Conservation (phyloP, 2,329 filamentous ascomycete species). For the Purpureocillium lavendulum region DNA sequence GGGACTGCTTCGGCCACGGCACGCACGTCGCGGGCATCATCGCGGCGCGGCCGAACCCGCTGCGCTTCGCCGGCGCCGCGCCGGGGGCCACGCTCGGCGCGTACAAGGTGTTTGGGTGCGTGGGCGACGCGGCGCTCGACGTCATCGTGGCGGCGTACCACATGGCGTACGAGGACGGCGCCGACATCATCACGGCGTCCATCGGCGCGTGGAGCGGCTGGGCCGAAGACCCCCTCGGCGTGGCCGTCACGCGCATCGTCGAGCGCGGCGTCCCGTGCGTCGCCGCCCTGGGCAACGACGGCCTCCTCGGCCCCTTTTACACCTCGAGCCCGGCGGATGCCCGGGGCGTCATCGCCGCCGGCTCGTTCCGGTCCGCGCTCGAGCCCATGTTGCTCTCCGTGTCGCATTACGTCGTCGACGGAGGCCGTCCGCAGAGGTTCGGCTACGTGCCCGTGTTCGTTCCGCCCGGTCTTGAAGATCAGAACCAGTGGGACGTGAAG, state of each 20-base stretch:
- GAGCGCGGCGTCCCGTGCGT: slow-evolving; percentile 43
- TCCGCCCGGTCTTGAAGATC: too few species aligned
- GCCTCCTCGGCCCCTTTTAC: slow-evolving; percentile 37
- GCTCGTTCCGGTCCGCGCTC: slow-evolving; percentile 19
- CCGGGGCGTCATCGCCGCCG: slow-evolving; percentile 36
- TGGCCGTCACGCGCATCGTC: slow-evolving; percentile 41
- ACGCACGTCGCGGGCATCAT: slow-evolving; percentile 56
- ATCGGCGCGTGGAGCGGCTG: slow-evolving; percentile 42
- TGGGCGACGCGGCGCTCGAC: slow-evolving; percentile 41
- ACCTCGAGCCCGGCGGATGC: slow-evolving; percentile 36
- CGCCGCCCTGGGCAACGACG: slow-evolving; percentile 43
- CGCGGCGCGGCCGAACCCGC: slow-evolving; percentile 44
- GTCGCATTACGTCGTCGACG: too few species aligned
- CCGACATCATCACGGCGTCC: slow-evolving; percentile 29
- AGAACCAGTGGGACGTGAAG: too few species aligned
- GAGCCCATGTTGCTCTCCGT: too few species aligned
- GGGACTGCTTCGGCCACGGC: slow-evolving; percentile 49
- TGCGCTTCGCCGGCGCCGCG: slow-evolving; percentile 49
- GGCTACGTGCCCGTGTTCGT: too few species aligned
- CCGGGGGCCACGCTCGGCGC: slow-evolving; percentile 46
- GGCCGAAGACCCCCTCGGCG: slow-evolving; percentile 41
- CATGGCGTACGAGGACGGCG: slow-evolving; percentile 44
- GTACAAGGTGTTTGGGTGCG: slow-evolving; percentile 50
- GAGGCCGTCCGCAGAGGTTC: too few species aligned
- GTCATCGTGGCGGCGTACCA: slow-evolving; percentile 51